phyloP scores from a whole-genome alignment of 139 green algal genomes.

The Tetraselmis chui region DNA sequence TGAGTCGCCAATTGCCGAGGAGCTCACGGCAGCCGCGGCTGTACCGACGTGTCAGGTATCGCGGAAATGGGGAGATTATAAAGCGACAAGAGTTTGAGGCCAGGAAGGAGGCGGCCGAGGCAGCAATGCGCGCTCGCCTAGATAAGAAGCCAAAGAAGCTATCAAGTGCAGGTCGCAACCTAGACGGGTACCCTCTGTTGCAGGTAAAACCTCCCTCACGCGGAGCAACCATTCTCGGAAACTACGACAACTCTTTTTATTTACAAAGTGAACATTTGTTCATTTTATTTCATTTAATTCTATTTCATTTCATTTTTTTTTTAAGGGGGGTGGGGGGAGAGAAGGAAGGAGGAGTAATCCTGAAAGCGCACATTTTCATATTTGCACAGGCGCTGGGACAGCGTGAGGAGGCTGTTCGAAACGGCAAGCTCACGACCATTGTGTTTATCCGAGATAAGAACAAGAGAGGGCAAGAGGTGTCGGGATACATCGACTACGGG shows the following conservation, averaged over 20 bases:
- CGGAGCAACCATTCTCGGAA: not conserved
- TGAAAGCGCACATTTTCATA: not conserved
- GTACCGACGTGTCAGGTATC: slow-evolving; percentile 43
- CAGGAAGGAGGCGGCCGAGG: slow-evolving; percentile 64
- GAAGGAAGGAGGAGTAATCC: too few relatives aligned
- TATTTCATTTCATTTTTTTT: too few relatives aligned
- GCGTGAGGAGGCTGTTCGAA: slow-evolving; percentile 72
- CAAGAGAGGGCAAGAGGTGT: slow-evolving; percentile 60
- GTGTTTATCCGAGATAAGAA: slow-evolving; percentile 83
- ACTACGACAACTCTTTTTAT: not conserved
- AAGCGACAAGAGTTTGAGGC: slow-evolving; percentile 80
- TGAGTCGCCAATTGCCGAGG: not conserved
- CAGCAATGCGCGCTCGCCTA: slow-evolving; percentile 44
- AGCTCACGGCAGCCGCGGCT: not conserved
- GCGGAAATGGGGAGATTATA: slow-evolving; percentile 82
- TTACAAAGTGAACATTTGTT: not conserved
- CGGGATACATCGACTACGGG: slow-evolving; percentile 85
- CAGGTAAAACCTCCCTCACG: slow-evolving; percentile 38
- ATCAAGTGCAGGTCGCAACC: slow-evolving; percentile 56
- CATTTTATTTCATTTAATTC: too few relatives aligned
- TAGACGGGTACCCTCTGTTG: slow-evolving; percentile 62
- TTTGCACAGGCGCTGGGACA: slow-evolving; percentile 55
- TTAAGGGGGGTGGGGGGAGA: too few relatives aligned
- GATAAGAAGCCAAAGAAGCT: slow-evolving; percentile 72
- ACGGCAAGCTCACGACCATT: slow-evolving; percentile 84